Evolutionary conservation across 805 yeast genomes (phyloP), one percentile per base, ranked within the genome.

Genomic region (Ogataea trehalophila): DNA sequence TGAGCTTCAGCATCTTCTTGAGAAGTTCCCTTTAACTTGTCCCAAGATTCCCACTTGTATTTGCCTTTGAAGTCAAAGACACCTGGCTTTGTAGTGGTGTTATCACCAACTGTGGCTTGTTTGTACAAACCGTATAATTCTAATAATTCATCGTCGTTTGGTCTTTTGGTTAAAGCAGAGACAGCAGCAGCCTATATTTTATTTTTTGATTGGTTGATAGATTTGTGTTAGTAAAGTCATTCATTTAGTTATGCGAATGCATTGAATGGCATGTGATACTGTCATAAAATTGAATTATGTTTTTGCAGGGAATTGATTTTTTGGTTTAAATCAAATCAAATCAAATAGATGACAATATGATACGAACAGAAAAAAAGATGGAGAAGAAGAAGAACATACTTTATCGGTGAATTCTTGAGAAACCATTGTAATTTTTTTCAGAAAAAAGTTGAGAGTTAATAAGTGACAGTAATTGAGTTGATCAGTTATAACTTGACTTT

Each of bases 31-130:
- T 87, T 85, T 63, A 84, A 73, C 60, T 81, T 83, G 61, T 84
- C 84, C 98, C 98, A 94, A 8, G 98, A 79, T 66, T 91, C 92
- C 98, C 98, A 94, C 77, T 94, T 94, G 80, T 87, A 87, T 72
- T 95, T 90, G 58, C 92, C 97, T 74, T 86, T 89, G 73, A 94
- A 78, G 72, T 90, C 95, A 68, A 94, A 88, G 50, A 87, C 71
- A 54, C 97, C 94, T 46, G 99, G 99, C 74, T 88, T 87, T 47
- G 77, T 74, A 52, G 96, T 86, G 59, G 65, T 69, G 79, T 89
- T 89, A 78, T 94, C 99, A 56, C 99, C 99, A 48, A 84, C 85
- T 34, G 97, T 92, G 59, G 98, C 96, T 75, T 94, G 99, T 73
- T 94, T 94, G 85, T 77, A 94, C 60, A 94, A 77, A 42, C 92